Percentiles rank a stretch among this genome's conserved stretches.
Evolutionary conservation across 2,329 filamentous ascomycete genomes (phyloP).

Genomic region (Periconia sp.): DNA sequence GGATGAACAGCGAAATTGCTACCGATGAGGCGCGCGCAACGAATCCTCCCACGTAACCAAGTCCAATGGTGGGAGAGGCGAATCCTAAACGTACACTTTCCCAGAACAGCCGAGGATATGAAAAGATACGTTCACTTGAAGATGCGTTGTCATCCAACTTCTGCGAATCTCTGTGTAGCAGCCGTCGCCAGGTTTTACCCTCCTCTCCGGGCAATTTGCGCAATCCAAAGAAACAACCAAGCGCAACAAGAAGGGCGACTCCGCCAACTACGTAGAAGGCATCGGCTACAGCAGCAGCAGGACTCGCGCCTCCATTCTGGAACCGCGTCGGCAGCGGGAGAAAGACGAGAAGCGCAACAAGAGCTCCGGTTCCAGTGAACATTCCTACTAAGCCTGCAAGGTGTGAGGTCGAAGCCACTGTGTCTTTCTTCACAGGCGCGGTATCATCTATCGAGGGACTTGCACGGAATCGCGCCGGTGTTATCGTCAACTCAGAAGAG

Average conservation of each 20-base stretch:
- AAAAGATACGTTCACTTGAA: constrained; percentile 62
- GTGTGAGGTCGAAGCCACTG: constrained; percentile 54
- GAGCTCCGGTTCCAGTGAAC: constrained; percentile 88
- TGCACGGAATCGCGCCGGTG: constrained; percentile 57
- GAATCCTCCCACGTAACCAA: constrained; percentile 92
- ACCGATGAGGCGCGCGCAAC: constrained; percentile 94
- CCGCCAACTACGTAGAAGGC: constrained; percentile 85
- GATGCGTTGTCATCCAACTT: constrained; percentile 19
- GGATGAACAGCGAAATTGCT: constrained; percentile 92
- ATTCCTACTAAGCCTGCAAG: constrained; percentile 89
- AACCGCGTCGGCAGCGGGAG: constrained; percentile 85
- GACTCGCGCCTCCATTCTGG: constrained; percentile 69
- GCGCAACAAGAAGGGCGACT: constrained; percentile 70
- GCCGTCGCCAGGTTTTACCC: constrained; percentile 66
- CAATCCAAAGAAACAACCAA: constrained; percentile 78
- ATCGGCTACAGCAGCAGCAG: constrained; percentile 72
- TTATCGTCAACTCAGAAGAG: constrained; percentile 75
- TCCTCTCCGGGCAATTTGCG: constrained; percentile 70
- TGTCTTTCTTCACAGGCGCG: constrained; percentile 20
- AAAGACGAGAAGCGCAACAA: constrained; percentile 80
- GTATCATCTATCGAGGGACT: constrained; percentile 16
- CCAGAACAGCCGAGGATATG: constrained; percentile 47
- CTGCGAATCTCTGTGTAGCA: constrained; percentile 31
- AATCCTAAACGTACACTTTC: constrained; percentile 63
- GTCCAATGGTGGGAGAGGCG: constrained; percentile 73